Evolutionary conservation across 352 stramenopile genomes (phyloP), one percentile per base, ranked within the genome.

Genomic region (Pythium folliculosum): DNA sequence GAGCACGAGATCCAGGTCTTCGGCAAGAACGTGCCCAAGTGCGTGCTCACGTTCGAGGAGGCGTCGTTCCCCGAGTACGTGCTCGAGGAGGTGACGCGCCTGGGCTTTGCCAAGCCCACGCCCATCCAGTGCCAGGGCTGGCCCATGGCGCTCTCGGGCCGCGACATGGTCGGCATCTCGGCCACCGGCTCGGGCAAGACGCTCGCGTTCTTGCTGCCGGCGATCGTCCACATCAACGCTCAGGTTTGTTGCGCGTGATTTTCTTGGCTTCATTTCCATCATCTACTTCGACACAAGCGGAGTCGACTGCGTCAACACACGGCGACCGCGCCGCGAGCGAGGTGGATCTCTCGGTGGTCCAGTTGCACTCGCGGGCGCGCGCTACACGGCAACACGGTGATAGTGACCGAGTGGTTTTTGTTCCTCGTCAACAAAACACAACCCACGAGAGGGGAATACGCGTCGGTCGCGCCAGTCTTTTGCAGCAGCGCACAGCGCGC

Each of bases 221-320:
- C 94, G 38, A 99, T 99, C 89, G 98, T 99, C 71, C 98, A 99
- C 82, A 99, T 99, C 86, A 99, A 99, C 83, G 97, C 97, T 71
- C 96, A 99, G 95, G 97, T 99, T 95, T 86, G 86, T 92, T 70
- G 63, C 73, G 43, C 55, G 51, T 63, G 60, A 64, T 40, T 56
- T 56, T 63, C 45, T 27, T 52, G 38, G 10, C 56, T 64, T 48
- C 52, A 23, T 67, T 25, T 54, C 32, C 12, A n/a, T 47, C 14
- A 21, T 47, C 17, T 2, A 13, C 44, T 16, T 58, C 57, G 30
- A 63, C 57, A 63, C 57, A 63, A 63, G 57, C 21, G 47, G 57
- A 63, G 57, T 58, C 51, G 51, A 58, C 25, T 30, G 30, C 55
- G 38, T 62, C 37, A 47, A 60, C 22, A 30, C 52, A 32, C 32